Conservation (phyloP, 2,329 filamentous ascomycete species). For the Exophiala spinifera region DNA sequence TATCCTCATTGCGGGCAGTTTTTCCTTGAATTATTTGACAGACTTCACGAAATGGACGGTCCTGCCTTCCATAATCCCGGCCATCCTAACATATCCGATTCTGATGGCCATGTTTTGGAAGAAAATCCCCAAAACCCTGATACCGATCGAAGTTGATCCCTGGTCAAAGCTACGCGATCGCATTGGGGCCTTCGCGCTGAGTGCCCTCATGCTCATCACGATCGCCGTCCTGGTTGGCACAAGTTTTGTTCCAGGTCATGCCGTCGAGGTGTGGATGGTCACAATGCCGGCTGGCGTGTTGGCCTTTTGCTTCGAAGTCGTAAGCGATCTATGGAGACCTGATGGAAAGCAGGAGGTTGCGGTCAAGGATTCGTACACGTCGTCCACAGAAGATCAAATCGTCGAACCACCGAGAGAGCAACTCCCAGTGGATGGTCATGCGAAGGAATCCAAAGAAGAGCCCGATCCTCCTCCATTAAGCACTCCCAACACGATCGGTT, state of each 20-base stretch:
- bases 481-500: background rate
- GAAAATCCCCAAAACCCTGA: constrained; percentile 26
- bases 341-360: constrained; percentile 4
- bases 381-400: constrained; percentile 1
- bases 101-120: constrained; percentile 29
- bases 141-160: constrained; percentile 25
- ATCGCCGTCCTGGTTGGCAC: constrained; percentile 29
- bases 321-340: constrained; percentile 21
- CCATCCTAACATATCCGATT: constrained; percentile 27
- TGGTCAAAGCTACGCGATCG: constrained; percentile 29
- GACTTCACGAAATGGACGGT: constrained; percentile 31
- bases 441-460: background rate
- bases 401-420: background rate
- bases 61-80: constrained; percentile 28
- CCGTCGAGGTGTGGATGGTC: constrained; percentile 30
- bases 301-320: constrained; percentile 26
- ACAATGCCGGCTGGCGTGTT: constrained; percentile 27
- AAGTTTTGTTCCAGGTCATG: constrained; percentile 28
- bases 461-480: background rate
- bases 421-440: background rate
- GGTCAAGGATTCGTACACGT: background rate
- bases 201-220: constrained; percentile 27
- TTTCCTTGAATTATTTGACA: constrained; percentile 28
- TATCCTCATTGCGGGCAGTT: constrained; percentile 28
- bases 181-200: constrained; percentile 25